Conservation (phyloP, 495 filamentous ascomycete species). For the Parachaetomium inaequale region DNA sequence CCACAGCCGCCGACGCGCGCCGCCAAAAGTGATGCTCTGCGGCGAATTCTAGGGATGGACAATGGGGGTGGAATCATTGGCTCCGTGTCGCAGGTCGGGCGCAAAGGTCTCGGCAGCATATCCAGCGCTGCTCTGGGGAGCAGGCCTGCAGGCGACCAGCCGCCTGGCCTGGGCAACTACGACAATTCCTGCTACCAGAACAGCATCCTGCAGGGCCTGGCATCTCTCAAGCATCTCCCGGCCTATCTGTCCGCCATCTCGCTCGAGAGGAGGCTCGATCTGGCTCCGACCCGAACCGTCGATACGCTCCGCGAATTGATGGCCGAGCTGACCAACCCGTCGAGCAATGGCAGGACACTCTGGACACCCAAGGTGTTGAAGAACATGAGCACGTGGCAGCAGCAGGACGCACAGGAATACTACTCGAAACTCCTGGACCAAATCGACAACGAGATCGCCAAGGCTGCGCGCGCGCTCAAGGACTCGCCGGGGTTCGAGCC, state of each 20-base stretch:
- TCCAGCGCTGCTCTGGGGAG: constrained; percentile 44
- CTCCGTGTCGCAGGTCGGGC: constrained; percentile 38
- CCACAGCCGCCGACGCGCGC: constrained; percentile 39
- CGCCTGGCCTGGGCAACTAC: constrained; percentile 82
- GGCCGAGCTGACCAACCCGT: constrained; percentile 58
- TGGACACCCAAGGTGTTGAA: constrained; percentile 78
- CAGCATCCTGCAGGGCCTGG: constrained; percentile 83
- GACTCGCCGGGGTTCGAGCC: constrained; percentile 35
- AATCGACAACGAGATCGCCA: constrained; percentile 71
- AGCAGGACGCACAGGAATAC: constrained; percentile 98
- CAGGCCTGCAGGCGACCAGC: constrained; percentile 39
- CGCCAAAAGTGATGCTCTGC: constrained; percentile 65
- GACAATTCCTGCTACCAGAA: constrained; percentile 98
- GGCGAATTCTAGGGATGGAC: constrained; percentile 63
- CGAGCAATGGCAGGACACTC: constrained; percentile 64
- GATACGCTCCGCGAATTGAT: constrained; percentile 61
- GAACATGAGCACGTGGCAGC: constrained; percentile 87
- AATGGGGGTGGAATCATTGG: constrained; percentile 38
- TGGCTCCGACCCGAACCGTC: constrained; percentile 30
- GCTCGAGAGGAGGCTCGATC: constrained; percentile 30
- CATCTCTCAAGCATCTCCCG: constrained; percentile 65
- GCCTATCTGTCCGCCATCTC: constrained; percentile 44
- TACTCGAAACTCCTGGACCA: constrained; percentile 85
- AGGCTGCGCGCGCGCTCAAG: constrained; percentile 42
- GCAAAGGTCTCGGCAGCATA: constrained; percentile 47